Evolutionary conservation across 768 basidiomycete species (phyloP).

Genomic region (Lactarius evosmus): DNA sequence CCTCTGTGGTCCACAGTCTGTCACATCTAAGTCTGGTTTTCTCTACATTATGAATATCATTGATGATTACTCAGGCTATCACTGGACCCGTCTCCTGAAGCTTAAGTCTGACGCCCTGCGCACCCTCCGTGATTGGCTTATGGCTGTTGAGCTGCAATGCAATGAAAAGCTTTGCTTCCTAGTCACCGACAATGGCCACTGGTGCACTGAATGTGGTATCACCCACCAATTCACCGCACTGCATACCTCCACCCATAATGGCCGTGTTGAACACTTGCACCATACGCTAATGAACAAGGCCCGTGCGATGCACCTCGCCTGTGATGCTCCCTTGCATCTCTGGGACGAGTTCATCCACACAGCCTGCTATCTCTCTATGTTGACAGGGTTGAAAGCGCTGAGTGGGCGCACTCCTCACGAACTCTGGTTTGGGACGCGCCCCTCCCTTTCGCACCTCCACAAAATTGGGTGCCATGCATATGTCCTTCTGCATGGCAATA

Average conservation of each 20-base stretch:
- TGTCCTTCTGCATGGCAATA: not conserved
- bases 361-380: not conserved
- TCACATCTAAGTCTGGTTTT: not conserved
- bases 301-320: not conserved
- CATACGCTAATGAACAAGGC: not conserved
- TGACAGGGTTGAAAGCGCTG: conserved; percentile 25
- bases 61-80: not conserved
- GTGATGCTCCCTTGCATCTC: not conserved
- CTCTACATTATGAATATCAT: not conserved
- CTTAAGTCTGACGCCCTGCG: not conserved
- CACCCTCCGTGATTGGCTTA: not conserved
- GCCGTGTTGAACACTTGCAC: conserved; percentile 1
- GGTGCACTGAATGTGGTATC: not conserved
- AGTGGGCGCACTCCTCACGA: not conserved
- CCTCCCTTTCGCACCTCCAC: not conserved
- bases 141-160: too few species aligned
- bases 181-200: not conserved
- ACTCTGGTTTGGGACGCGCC: not conserved
- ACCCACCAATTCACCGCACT: conserved; percentile 4
- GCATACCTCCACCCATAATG: conserved; percentile 8
- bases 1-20: not conserved
- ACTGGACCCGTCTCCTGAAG: not conserved
- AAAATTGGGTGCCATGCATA: conserved; percentile 6
- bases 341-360: conserved; percentile 8
- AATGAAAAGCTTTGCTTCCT: not conserved